Evolutionary conservation across 345 rosid species (phyloP).

Genomic region (Mercurialis annua): DNA sequence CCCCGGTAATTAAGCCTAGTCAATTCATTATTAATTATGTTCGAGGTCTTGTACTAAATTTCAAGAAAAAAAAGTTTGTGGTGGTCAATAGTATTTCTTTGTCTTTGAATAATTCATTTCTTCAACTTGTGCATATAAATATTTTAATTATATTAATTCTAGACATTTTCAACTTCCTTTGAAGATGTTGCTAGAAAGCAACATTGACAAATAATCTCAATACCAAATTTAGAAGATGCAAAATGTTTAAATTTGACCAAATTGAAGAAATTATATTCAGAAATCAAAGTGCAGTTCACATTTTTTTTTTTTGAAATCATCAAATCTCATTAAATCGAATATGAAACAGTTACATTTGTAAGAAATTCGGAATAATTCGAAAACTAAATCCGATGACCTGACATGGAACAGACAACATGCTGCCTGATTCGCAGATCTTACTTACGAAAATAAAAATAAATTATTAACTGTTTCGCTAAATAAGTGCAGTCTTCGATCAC

Average conservation of each 20-base stretch:
- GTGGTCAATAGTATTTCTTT: background rate
- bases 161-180: background rate
- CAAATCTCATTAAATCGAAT: too few relatives aligned
- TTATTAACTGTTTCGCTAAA: too few relatives aligned
- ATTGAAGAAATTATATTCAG: background rate
- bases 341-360: too few relatives aligned
- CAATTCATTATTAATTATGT: background rate
- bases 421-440: too few relatives aligned
- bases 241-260: slow-evolving; percentile 1
- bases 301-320: too few relatives aligned
- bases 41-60: background rate
- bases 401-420: too few relatives aligned
- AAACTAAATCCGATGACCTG: too few relatives aligned
- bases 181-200: too few relatives aligned
- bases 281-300: background rate
- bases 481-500: too few relatives aligned
- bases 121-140: background rate
- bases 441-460: too few relatives aligned
- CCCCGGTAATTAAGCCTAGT: background rate
- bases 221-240: background rate
- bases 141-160: background rate
- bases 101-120: slow-evolving; percentile 1
- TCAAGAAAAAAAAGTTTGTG: background rate
- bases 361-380: too few relatives aligned
- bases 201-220: too few relatives aligned